phyloP scores from a whole-genome alignment of 495 filamentous ascomycete species.

The Letharia lupina region DNA sequence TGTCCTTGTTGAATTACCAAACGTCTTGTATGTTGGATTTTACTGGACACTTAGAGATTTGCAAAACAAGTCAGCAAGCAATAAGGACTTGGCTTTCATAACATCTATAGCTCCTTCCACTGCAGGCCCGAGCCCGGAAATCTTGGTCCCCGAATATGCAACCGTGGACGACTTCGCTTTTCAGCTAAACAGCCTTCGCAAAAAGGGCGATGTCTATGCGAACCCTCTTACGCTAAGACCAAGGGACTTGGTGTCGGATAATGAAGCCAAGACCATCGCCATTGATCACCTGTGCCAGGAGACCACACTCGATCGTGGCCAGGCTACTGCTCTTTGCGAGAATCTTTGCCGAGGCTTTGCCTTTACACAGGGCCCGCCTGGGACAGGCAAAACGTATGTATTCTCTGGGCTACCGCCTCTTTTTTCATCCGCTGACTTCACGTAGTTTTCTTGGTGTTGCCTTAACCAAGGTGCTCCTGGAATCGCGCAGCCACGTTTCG shows the following conservation, averaged over 20 bases:
- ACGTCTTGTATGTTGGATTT: constrained; percentile 41
- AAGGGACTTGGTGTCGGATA: background rate
- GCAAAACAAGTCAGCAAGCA: constrained; percentile 19
- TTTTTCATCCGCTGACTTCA: background rate
- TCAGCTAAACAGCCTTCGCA: constrained; percentile 33
- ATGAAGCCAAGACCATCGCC: background rate
- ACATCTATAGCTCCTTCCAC: constrained; percentile 44
- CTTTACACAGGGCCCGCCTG: constrained; percentile 67
- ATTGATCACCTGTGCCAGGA: constrained; percentile 28
- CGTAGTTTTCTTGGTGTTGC: constrained; percentile 28
- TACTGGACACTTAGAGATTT: constrained; percentile 21
- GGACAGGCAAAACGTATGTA: constrained; percentile 53
- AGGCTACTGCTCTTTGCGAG: constrained; percentile 48
- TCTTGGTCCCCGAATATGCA: constrained; percentile 43
- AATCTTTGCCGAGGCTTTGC: constrained; percentile 46
- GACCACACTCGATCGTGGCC: constrained; percentile 46
- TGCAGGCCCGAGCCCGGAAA: constrained; percentile 14
- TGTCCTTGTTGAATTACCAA: constrained; percentile 56
- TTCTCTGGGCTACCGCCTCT: background rate
- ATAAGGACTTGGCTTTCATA: constrained; percentile 43
- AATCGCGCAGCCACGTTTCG: constrained; percentile 37
- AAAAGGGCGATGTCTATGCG: constrained; percentile 16
- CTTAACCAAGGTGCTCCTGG: constrained; percentile 49
- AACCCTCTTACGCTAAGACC: constrained; percentile 30
- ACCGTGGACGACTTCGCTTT: constrained; percentile 37